Percentiles rank a stretch among this genome's conserved stretches.
These are phyloP conservation scores for Exsudoporus frostii DNA, from an alignment of 768 basidiomycete species.

Conservation along the genomic window DNA sequence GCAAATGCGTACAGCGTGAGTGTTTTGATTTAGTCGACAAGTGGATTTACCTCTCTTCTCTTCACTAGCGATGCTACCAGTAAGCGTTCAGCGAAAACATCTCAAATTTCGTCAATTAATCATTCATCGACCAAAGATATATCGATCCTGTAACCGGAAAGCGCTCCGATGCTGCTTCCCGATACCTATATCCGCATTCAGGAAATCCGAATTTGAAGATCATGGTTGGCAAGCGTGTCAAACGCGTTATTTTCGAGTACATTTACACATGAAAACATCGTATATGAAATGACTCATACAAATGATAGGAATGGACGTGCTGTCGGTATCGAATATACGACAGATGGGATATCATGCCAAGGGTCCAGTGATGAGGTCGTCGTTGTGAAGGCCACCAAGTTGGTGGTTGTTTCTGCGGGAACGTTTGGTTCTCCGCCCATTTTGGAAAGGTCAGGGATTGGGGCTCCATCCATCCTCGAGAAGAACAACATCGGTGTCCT, in stretches of 20 bases:
- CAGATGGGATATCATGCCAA: conserved; percentile 25
- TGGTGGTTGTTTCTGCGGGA: conserved; percentile 52
- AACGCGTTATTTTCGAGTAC: conserved; percentile 7
- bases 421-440: conserved; percentile 57
- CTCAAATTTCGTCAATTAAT: not conserved
- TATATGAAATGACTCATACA: not conserved
- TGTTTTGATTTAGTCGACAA: not conserved
- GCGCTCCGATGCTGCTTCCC: conserved; percentile 33
- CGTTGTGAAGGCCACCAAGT: conserved; percentile 28
- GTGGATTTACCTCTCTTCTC: not conserved
- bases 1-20: conserved; percentile 25
- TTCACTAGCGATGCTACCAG: conserved; percentile 16
- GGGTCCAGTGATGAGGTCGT: conserved; percentile 2
- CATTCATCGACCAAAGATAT: conserved; percentile 38
- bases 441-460: conserved; percentile 68
- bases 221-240: conserved; percentile 23
- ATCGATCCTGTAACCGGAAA: conserved; percentile 41
- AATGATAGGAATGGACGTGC: conserved; percentile 33
- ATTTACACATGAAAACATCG: not conserved
- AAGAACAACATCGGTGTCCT: conserved; percentile 43
- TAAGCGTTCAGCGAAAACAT: not conserved
- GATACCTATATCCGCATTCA: conserved; percentile 36
- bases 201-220: conserved; percentile 31
- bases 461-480: conserved; percentile 46
- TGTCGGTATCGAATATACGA: conserved; percentile 36